Evolutionary conservation across 106 monocot species (phyloP).

Genomic region (Dendrobium officinale): DNA sequence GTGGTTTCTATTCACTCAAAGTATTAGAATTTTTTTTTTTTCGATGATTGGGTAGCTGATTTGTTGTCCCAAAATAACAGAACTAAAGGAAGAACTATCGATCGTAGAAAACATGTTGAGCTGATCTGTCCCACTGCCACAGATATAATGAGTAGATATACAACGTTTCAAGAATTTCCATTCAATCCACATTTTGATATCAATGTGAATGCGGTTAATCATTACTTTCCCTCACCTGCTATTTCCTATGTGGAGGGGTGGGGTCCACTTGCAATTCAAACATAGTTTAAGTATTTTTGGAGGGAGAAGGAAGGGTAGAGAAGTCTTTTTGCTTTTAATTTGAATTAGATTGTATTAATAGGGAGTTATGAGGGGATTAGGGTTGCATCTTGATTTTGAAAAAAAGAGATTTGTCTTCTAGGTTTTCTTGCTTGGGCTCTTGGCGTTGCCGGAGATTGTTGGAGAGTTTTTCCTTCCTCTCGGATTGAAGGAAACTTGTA

Average conservation of each 20-base stretch:
- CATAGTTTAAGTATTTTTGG: no score
- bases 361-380: no score
- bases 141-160: neutral
- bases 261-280: no score
- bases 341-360: no score
- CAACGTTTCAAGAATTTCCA: neutral
- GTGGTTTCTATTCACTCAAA: neutral
- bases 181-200: constrained; percentile 9
- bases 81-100: constrained; percentile 3
- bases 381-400: no score
- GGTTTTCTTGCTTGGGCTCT: no score
- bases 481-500: no score
- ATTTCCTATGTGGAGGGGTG: constrained; percentile 48
- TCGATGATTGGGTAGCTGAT: neutral
- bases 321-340: no score
- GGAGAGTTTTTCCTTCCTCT: no score
- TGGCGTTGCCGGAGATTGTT: no score
- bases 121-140: neutral
- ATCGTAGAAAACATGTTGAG: neutral
- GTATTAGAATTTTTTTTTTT: neutral
- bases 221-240: constrained; percentile 47
- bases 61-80: neutral
- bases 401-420: no score
- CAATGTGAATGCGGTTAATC: constrained; percentile 32
- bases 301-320: no score